Evolutionary conservation across 2,329 filamentous ascomycete species (phyloP).

Genomic region (Aspergillus viridinutans): DNA sequence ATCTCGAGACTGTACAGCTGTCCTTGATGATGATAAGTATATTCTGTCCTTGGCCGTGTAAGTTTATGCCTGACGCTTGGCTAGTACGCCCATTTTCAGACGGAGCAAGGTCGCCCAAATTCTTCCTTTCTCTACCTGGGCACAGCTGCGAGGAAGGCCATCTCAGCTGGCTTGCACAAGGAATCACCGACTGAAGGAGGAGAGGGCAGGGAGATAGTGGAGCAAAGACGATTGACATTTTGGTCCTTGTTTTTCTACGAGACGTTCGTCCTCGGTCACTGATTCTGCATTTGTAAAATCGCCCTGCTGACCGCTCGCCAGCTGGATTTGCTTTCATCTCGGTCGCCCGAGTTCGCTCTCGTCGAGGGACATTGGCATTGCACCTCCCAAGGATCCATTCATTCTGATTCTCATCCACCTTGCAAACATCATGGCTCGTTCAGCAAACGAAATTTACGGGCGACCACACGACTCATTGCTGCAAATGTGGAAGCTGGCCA

Average conservation of each 20-base stretch:
- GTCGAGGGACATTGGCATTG: conserved; percentile 34
- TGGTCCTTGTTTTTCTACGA: conserved; percentile 44
- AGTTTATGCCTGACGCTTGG: conserved; percentile 4
- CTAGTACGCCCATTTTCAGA: conserved; percentile 41
- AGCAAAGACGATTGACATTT: conserved; percentile 37
- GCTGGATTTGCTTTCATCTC: conserved; percentile 43
- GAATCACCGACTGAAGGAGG: conserved; percentile 30
- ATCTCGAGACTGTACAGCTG: conserved; percentile 43
- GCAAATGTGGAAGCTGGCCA: conserved; percentile 35
- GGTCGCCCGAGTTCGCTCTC: conserved; percentile 42
- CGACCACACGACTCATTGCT: conserved; percentile 38
- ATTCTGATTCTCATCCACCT: conserved; percentile 34
- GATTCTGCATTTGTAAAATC: too few relatives aligned
- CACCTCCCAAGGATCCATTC: conserved; percentile 38
- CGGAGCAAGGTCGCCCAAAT: conserved; percentile 44
- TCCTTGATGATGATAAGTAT: conserved; percentile 46
- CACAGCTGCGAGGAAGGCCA: conserved; percentile 39
- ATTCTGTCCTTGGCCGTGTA: not conserved
- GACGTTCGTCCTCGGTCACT: conserved; percentile 29
- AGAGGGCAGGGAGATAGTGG: conserved; percentile 30
- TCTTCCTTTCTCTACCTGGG: conserved; percentile 42
- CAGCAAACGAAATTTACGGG: conserved; percentile 40
- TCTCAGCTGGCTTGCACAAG: conserved; percentile 44
- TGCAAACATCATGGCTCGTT: conserved; percentile 39
- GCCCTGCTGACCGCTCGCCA: conserved; percentile 12